A percentile compares a stretch with the other conserved stretches of the same genome.
Conservation (phyloP, 192 early-diverging fungal genomes). For the Dispira parvispora region DNA sequence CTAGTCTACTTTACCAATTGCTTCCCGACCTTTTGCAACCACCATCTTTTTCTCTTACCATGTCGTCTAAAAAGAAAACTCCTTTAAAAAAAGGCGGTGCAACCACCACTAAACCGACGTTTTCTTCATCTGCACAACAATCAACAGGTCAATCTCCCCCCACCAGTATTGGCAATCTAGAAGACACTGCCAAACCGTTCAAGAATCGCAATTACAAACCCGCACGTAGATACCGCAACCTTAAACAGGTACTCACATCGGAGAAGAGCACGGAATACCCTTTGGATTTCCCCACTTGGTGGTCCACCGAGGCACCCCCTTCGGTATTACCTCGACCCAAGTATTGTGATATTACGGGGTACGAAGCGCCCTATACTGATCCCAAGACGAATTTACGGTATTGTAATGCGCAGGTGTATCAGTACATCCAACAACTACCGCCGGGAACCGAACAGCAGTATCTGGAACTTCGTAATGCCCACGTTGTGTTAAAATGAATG, state of each 20-base stretch:
- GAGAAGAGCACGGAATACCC: conserved; percentile 43
- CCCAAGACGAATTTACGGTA: conserved; percentile 74
- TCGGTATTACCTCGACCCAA: neutral
- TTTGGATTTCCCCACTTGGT: conserved; percentile 44
- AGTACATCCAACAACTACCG: conserved; percentile 47
- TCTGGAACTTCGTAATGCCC: conserved; percentile 61
- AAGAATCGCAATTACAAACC: conserved; percentile 47
- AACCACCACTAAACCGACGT: no score
- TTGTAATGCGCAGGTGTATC: conserved; percentile 66
- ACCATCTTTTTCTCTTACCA: no score
- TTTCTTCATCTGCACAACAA: no score
- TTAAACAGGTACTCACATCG: conserved; percentile 62
- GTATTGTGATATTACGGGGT: conserved; percentile 4
- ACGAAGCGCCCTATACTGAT: conserved; percentile 58
- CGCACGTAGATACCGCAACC: conserved; percentile 52
- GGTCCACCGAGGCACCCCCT: conserved; percentile 4
- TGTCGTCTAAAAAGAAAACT: no score
- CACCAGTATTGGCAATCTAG: conserved; percentile 22
- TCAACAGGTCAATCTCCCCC: neutral
- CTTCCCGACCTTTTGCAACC: no score
- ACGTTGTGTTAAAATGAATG: conserved; percentile 43
- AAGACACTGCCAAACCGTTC: conserved; percentile 42
- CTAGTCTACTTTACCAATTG: no score
- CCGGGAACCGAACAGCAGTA: conserved; percentile 68
- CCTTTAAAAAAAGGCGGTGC: no score